Conservation (phyloP, 768 basidiomycete species). For the Lactifluus rugatus region DNA sequence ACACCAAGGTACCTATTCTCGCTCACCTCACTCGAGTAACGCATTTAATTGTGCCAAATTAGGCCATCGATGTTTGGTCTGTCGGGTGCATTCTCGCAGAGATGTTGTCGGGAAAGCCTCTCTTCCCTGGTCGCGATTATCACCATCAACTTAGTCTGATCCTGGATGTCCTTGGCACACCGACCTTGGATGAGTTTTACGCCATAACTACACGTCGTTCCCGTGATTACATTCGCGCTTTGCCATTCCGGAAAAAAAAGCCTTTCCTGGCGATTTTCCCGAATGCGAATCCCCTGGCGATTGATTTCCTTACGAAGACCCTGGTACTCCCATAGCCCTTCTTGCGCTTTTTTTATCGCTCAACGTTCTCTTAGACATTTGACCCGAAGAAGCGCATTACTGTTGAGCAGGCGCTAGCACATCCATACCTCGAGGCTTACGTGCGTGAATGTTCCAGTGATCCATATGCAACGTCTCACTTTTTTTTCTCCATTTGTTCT, state of each 20-base stretch:
- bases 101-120: constrained; percentile 93
- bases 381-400: constrained; percentile 96
- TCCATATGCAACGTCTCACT: background rate
- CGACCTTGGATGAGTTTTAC: constrained; percentile 95
- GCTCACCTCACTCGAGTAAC: constrained; percentile 26
- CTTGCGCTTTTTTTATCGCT: background rate
- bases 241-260: constrained; percentile 85
- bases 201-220: constrained; percentile 89
- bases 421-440: constrained; percentile 92
- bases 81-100: constrained; percentile 87
- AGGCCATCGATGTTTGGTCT: constrained; percentile 86
- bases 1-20: constrained; percentile 64
- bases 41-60: constrained; percentile 26
- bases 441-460: constrained; percentile 34
- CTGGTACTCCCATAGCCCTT: constrained; percentile 39
- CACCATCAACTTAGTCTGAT: constrained; percentile 95
- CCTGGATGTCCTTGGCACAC: constrained; percentile 93
- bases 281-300: constrained; percentile 72
- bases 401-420: constrained; percentile 88
- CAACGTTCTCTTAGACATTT: constrained; percentile 54
- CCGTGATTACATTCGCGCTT: constrained; percentile 87
- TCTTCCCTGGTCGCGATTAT: constrained; percentile 95
- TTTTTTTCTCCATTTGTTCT: background rate
- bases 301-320: constrained; percentile 75
- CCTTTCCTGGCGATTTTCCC: constrained; percentile 84